Evolutionary conservation across 1,139 yeast species (phyloP).

Genomic region (Wickerhamiella infanticola): DNA sequence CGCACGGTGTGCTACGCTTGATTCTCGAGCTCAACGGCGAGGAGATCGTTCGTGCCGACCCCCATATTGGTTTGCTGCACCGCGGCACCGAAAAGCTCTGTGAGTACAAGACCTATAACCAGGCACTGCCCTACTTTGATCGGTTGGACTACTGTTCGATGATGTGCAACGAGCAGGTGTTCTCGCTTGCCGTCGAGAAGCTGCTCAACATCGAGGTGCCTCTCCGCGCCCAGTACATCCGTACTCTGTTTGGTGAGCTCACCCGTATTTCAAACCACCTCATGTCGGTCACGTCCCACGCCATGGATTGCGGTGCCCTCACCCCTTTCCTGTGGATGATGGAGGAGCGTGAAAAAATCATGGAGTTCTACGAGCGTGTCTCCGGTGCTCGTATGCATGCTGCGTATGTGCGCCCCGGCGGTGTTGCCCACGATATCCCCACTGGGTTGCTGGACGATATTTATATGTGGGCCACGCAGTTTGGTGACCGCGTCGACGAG

Average conservation of each 20-base stretch:
- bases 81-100: slow-evolving; percentile 83
- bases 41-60: slow-evolving; percentile 75
- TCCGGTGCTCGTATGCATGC: slow-evolving; percentile 83
- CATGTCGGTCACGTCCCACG: slow-evolving; percentile 78
- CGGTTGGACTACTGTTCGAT: slow-evolving; percentile 78
- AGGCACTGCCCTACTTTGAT: slow-evolving; percentile 80
- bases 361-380: slow-evolving; percentile 88
- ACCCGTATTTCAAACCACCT: slow-evolving; percentile 73
- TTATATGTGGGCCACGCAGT: slow-evolving; percentile 93
- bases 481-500: slow-evolving; percentile 85
- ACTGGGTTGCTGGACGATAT: slow-evolving; percentile 77
- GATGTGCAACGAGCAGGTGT: slow-evolving; percentile 89
- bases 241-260: slow-evolving; percentile 78
- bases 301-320: slow-evolving; percentile 91
- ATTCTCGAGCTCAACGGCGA: slow-evolving; percentile 80
- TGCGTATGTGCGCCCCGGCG: slow-evolving; percentile 86
- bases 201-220: slow-evolving; percentile 76
- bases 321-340: slow-evolving; percentile 92
- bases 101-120: slow-evolving; percentile 69
- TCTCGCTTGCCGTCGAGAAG: slow-evolving; percentile 74
- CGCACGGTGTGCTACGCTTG: slow-evolving; percentile 81
- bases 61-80: slow-evolving; percentile 77
- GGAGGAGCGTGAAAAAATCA: slow-evolving; percentile 83
- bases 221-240: slow-evolving; percentile 65
- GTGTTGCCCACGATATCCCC: slow-evolving; percentile 80